Base-by-base conservation (phyloP, 2,329 filamentous ascomycete genomes). In the Penicillium carneum region DNA sequence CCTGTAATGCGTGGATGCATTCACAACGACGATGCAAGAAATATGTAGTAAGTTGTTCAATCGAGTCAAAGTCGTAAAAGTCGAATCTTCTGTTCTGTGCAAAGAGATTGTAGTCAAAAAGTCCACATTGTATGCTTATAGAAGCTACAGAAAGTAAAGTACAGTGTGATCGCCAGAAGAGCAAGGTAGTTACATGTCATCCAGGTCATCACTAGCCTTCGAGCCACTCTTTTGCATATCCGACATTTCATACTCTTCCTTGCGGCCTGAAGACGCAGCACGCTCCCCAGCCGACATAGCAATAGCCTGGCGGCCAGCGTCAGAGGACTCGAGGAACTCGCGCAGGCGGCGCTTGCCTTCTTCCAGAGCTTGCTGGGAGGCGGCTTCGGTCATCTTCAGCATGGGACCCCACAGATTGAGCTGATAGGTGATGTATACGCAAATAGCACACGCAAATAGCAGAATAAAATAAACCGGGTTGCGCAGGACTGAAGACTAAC, bases 331-430 rank as follows among this genome's bases (percentile, higher is more conserved):
- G 60, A 98, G 84, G 72, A 97, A 97, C 34, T 97, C 92, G 26
- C 94, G 87, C 48, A 98, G 86, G 70, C 91, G 89, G 81, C 95
- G 90, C 82, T 97, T 97, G 74, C 92, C 91, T 68, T 99, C 92
- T 69, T 96, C 92, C 33, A 97, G 73, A 8, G 91, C 95, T 80
- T 99, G 95, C 64, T 85, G 84, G 49, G 88, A 89, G 4, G 95
- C 95, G 14, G 95, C 95, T 70, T 95, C 95, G 67, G 88, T 87
- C 92, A 99, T 97, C 74, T 96, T 93, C 69, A 96, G 83, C 84
- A 99, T 98, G 0, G 95, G 95, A 0, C 95, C 95, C 81, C 96
- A 93, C 16, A 99, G 87, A 76, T 98, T 98, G 68, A 99, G 88
- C 36, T 88, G 93, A 79, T 95, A 97, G 4, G 93, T 95, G 31